Base-by-base conservation (phyloP, 352 stramenopile genomes). In the Phytopythium chamaehyphon region DNA sequence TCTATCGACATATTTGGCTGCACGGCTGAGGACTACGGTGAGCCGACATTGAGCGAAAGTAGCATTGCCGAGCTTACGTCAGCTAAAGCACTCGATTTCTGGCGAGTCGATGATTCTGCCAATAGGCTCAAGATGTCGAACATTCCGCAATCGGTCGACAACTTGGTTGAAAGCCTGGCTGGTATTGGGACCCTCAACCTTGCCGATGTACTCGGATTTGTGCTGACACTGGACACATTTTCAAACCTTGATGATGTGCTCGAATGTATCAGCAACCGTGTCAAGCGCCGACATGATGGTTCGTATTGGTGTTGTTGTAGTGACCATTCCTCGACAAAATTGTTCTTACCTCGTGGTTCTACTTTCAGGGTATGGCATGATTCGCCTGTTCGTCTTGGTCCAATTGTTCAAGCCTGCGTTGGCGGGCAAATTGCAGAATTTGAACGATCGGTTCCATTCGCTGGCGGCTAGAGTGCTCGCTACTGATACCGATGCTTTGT, bases 221-320 rank as follows among this genome's bases (percentile, higher is more conserved):
- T 85, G 21, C 50, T 92, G 40, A 90, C 88, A 46, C 35, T 90
- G 18, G 78, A 88, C 26, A 79, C 57, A 18, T 90, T 90, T 49
- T 75, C 78, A 42, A 85, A 61, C 45, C 33, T 90, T 21, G 77
- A 83, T 22, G 67, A 83, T 57, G 62, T 92, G 36, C 46, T 86
- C 22, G 68, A 81, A 47, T 65, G 67, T 9, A 44, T 90, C n/a
- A 76, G 60, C 23, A 61, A 73, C 19, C 63, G 74, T 37, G 56
- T 78, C 22, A 71, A 71, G 43, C 73, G 71, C 39, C 61, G 61
- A 6, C 61, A 64, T 8, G 67, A 80, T 68, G 66, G 79, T 90
- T 57, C 36, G 64, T 60, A 9, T 42, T 21, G n/a, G 42, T 38
- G n/a, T n/a, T 3, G 2, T 22, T 39, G 6, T 4, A 21, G 28